These are phyloP conservation scores for Xylariaceae sp. DNA, from an alignment of 2,329 filamentous ascomycete genomes.

Conservation along the genomic window DNA sequence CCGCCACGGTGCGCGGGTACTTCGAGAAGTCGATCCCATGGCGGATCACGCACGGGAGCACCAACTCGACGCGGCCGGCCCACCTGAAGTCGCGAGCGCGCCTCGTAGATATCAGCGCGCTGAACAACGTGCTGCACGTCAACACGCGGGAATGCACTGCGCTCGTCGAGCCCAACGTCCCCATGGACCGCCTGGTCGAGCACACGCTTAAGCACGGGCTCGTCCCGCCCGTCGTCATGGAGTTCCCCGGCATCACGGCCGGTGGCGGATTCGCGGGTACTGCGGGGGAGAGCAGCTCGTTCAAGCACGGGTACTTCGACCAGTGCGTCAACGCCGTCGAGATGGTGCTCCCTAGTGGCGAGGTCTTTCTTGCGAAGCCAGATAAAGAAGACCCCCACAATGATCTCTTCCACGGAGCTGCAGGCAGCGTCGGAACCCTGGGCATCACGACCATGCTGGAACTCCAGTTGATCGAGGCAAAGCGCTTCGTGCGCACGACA, in stretches of 20 bases:
- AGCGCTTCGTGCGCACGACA: slow-evolving; percentile 65
- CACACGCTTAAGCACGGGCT: slow-evolving; percentile 69
- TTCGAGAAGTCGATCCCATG: slow-evolving; percentile 63
- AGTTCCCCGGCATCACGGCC: slow-evolving; percentile 77
- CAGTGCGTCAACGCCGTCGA: slow-evolving; percentile 68
- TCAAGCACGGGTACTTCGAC: slow-evolving; percentile 76
- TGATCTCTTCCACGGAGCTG: slow-evolving; percentile 71
- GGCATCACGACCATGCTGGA: slow-evolving; percentile 73
- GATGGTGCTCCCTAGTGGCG: slow-evolving; percentile 72
- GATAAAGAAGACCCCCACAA: neutral
- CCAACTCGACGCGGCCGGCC: slow-evolving; percentile 73
- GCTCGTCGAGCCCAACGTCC: slow-evolving; percentile 77
- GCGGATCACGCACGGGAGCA: slow-evolving; percentile 79
- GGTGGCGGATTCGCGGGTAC: slow-evolving; percentile 76
- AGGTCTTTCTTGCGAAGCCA: slow-evolving; percentile 60
- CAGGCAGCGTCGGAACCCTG: slow-evolving; percentile 71
- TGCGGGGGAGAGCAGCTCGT: slow-evolving; percentile 73
- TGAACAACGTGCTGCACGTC: slow-evolving; percentile 69
- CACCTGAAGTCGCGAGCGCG: slow-evolving; percentile 46
- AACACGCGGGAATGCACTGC: slow-evolving; percentile 62
- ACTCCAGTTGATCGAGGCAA: slow-evolving; percentile 66
- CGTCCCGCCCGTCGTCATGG: slow-evolving; percentile 76
- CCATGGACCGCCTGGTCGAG: slow-evolving; percentile 75
- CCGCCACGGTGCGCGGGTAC: slow-evolving; percentile 55
- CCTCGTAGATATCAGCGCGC: slow-evolving; percentile 69